phyloP scores from a whole-genome alignment of 768 basidiomycete genomes.

The Leccinellum luteum region DNA sequence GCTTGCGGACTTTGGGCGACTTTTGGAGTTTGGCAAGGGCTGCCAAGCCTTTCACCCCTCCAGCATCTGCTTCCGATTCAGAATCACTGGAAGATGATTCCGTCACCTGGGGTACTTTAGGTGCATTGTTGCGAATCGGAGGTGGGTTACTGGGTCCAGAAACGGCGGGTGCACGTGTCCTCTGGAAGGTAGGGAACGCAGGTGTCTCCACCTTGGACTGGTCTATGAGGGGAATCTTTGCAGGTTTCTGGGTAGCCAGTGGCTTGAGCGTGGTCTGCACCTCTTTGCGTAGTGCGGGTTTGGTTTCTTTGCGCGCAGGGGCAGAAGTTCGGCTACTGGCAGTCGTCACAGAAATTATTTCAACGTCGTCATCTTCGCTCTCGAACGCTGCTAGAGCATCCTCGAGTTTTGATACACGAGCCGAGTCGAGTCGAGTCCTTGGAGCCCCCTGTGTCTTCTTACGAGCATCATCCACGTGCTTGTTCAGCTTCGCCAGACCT shows the following conservation, averaged over 20 bases:
- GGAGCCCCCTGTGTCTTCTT: conserved; percentile 42
- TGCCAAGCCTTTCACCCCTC: conserved; percentile 44
- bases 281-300: conserved; percentile 18
- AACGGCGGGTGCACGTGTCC: conserved; percentile 23
- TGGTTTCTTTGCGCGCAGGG: conserved; percentile 9
- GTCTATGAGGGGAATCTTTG: conserved; percentile 17
- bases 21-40: conserved; percentile 59
- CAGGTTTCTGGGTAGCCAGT: conserved; percentile 10
- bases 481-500: conserved; percentile 65
- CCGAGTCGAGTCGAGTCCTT: conserved; percentile 51
- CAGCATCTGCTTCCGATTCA: conserved; percentile 47
- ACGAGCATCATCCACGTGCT: conserved; percentile 58
- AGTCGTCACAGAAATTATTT: conserved; percentile 45
- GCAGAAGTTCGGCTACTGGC: conserved; percentile 12
- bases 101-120: conserved; percentile 7
- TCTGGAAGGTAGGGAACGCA: conserved; percentile 45
- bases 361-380: conserved; percentile 58
- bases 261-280: conserved; percentile 21
- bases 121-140: conserved; percentile 12
- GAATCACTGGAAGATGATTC: conserved; percentile 42
- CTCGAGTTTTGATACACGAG: conserved; percentile 63
- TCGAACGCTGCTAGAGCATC: conserved; percentile 64
- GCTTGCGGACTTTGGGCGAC: conserved; percentile 58
- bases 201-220: conserved; percentile 37
- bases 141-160: conserved; percentile 34